Conservation (phyloP, 495 filamentous ascomycete genomes). For the Chaetomidium leptoderma region DNA sequence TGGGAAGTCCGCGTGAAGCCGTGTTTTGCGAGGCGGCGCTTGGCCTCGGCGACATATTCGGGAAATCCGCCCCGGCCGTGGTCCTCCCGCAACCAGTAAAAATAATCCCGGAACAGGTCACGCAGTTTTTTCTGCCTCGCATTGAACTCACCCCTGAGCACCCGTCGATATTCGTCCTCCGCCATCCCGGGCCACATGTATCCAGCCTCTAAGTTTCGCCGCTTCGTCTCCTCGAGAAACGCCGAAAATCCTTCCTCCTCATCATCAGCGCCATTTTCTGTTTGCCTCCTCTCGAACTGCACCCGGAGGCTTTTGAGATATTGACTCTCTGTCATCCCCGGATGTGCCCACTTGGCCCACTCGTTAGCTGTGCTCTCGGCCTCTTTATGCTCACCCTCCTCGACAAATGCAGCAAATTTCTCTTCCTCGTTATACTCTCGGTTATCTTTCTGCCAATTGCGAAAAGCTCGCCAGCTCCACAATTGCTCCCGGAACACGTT, state of each 20-base stretch:
- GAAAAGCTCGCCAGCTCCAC: conserved; percentile 18
- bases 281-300: neutral
- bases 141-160: conserved; percentile 1
- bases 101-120: neutral
- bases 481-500: conserved; percentile 14
- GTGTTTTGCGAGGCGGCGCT: conserved; percentile 10
- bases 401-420: conserved; percentile 12
- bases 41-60: conserved; percentile 13
- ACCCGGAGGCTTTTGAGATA: neutral
- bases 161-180: neutral
- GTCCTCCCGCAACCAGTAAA: neutral
- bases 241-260: conserved; percentile 3
- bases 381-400: conserved; percentile 3
- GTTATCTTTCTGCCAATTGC: conserved; percentile 22
- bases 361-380: neutral
- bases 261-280: neutral
- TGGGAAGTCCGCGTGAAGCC: conserved; percentile 16
- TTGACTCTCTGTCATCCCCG: neutral
- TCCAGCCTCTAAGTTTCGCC: neutral
- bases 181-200: neutral
- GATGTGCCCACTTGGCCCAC: neutral
- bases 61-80: conserved; percentile 6
- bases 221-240: conserved; percentile 12
- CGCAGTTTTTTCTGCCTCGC: neutral
- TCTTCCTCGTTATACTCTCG: conserved; percentile 10